These are phyloP conservation scores for Ambrosiella xylebori DNA, from an alignment of 2,329 filamentous ascomycete species.

Conservation along the genomic window DNA sequence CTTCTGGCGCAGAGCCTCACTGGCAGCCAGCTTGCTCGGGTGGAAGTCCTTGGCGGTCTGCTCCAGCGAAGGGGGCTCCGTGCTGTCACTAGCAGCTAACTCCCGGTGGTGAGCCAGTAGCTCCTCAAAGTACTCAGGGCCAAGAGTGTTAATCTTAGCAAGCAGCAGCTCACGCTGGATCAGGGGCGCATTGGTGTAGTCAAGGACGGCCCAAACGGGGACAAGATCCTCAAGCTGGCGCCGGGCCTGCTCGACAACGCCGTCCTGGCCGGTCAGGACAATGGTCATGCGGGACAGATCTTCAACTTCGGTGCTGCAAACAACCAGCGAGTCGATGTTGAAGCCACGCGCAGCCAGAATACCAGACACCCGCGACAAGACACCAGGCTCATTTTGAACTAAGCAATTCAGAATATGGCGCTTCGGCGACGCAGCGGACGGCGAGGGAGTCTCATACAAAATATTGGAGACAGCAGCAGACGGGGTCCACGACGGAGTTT, in stretches of 20 bases:
- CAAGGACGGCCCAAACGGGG: conserved; percentile 92
- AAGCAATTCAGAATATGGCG: conserved; percentile 95
- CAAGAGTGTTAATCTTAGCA: conserved; percentile 90
- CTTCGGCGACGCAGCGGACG: conserved; percentile 70
- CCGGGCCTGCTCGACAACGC: conserved; percentile 90
- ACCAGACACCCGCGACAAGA: conserved; percentile 87
- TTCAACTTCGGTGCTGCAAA: conserved; percentile 93
- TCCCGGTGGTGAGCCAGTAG: conserved; percentile 88
- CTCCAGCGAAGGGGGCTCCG: conserved; percentile 25
- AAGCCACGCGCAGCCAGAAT: conserved; percentile 92
- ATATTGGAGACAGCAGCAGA: conserved; percentile 95
- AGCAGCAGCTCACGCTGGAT: conserved; percentile 92
- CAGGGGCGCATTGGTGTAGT: conserved; percentile 82
- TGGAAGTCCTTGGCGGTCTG: conserved; percentile 57
- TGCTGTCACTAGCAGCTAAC: conserved; percentile 39
- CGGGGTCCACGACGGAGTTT: conserved; percentile 66
- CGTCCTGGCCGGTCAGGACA: conserved; percentile 87
- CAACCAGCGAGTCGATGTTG: conserved; percentile 96
- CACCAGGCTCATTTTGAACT: conserved; percentile 96
- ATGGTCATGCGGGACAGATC: conserved; percentile 98
- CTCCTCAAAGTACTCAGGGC: conserved; percentile 97
- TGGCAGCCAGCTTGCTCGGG: conserved; percentile 68
- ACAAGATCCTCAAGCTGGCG: conserved; percentile 92
- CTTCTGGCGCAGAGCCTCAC: conserved; percentile 86
- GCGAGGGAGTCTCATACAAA: conserved; percentile 89